Evolutionary conservation across 2,329 filamentous ascomycete species (phyloP), one percentile per base, ranked within the genome.

Genomic region (Leptodontidium sp.): DNA sequence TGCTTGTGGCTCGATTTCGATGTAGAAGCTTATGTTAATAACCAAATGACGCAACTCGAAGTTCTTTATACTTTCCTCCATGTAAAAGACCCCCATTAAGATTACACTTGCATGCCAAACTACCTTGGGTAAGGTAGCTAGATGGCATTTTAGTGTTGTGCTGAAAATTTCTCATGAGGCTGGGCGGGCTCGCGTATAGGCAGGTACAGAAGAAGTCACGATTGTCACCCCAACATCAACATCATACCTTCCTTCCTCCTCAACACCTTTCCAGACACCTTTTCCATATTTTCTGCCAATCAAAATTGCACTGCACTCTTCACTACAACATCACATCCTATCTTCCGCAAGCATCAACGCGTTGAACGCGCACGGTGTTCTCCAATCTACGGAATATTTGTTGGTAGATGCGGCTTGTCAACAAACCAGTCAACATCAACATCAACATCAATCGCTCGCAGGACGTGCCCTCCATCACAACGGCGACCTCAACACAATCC

Each of bases 371-470:
- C 21, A 29, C 45, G 57, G 35, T 43, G 57, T 15, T 11, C 21
- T 29, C 12, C 38, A 21, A 8, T 40, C 38, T 12, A 17, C 35
- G 0, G 38, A 9, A 29, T 15, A 59, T 29, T 45, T 15, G 1
- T 24, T 45, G 57, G 12, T 21, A 17, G 21, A 0, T 26, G n/a
- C 5, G 38, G 2, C 11, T 47, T 59, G 57, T 45, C 43, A 59
- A 59, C 35, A 45, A 59, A 45, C n/a, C 38, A 11, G 38, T 9
- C 21, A 15, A 29, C 12, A 29, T 6, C 21, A 59, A 59, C 57
- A 59, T 29, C 24, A 59, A 59, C 57, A 59, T 29, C 24, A 9
- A 53, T 53, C 21, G 49, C 49, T n/a, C 21, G 9, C n/a, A 50
- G 21, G 9, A 21, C n/a, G 47, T 50, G n/a, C n/a, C 9, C n/a